Evolutionary conservation across 169 alveolate genomes (phyloP).

Genomic region (Sarcocystis neurona): DNA sequence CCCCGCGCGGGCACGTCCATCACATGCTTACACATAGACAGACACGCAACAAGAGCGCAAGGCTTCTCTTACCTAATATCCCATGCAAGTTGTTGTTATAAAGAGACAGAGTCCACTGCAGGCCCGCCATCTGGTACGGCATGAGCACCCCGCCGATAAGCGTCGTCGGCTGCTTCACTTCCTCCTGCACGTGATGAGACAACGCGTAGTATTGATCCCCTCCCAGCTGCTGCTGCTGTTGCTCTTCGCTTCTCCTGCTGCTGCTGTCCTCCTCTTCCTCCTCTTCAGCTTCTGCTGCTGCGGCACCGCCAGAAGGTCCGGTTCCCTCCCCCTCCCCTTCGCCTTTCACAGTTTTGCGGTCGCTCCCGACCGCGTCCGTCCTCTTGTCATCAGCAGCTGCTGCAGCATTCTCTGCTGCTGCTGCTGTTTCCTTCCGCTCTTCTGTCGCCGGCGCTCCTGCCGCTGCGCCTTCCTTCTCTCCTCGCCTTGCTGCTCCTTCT

Average conservation of each 20-base stretch:
- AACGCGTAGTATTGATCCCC: slow-evolving; percentile 79
- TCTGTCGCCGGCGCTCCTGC: no score
- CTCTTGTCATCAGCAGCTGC: no score
- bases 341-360: no score
- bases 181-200: slow-evolving; percentile 89
- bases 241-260: neutral
- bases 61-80: slow-evolving; percentile 51
- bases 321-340: no score
- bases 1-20: neutral
- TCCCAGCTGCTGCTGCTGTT: neutral
- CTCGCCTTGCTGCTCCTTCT: slow-evolving; percentile 15
- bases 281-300: neutral
- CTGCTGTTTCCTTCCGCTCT: no score
- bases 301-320: no score
- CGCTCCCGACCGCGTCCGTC: no score
- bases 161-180: slow-evolving; percentile 80
- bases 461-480: neutral
- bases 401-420: no score
- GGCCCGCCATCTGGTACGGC: slow-evolving; percentile 90
- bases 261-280: slow-evolving; percentile 4
- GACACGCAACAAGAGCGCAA: slow-evolving; percentile 21
- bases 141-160: slow-evolving; percentile 85
- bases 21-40: neutral
- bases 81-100: slow-evolving; percentile 80
- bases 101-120: slow-evolving; percentile 90